Evolutionary conservation across 148 eudicot species (phyloP).

Genomic region (Vaccinium darrowii): DNA sequence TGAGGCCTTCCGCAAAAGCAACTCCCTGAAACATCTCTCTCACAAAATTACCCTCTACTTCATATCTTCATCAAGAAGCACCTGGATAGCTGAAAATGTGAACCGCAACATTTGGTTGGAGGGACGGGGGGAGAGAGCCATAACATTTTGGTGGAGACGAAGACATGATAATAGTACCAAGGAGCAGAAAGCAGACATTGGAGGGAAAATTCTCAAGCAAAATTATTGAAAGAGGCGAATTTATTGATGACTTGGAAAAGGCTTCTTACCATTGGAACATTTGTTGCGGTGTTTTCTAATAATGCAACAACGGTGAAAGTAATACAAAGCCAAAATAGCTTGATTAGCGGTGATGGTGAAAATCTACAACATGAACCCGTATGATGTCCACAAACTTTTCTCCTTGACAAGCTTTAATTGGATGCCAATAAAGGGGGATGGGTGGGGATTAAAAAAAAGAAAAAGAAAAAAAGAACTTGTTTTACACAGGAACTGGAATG

Average conservation of each 20-base stretch:
- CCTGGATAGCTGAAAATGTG: background rate
- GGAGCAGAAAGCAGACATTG: background rate
- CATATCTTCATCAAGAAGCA: background rate
- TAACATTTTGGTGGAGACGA: background rate
- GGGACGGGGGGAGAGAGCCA: background rate
- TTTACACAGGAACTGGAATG: conserved; percentile 47
- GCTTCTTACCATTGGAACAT: background rate
- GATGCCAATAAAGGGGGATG: background rate
- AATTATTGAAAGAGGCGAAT: background rate
- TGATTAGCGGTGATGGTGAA: conserved; percentile 2
- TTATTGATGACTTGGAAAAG: conserved; percentile 14
- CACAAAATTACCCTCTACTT: background rate
- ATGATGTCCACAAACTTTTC: conserved; percentile 14
- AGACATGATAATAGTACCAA: background rate
- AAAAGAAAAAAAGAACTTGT: background rate
- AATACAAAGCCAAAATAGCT: background rate
- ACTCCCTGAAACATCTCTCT: no score
- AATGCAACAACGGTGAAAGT: background rate
- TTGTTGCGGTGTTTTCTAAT: background rate
- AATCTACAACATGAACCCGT: conserved; percentile 19
- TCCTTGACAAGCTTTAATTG: conserved; percentile 14
- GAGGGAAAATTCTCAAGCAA: background rate
- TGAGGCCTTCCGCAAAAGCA: no score
- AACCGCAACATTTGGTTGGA: background rate
- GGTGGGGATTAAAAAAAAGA: conserved; percentile 15